A percentile compares a stretch with the other conserved stretches of the same genome.
Evolutionary conservation across 192 early-diverging fungal species (phyloP).

Genomic region (Linnemannia schmuckeri): DNA sequence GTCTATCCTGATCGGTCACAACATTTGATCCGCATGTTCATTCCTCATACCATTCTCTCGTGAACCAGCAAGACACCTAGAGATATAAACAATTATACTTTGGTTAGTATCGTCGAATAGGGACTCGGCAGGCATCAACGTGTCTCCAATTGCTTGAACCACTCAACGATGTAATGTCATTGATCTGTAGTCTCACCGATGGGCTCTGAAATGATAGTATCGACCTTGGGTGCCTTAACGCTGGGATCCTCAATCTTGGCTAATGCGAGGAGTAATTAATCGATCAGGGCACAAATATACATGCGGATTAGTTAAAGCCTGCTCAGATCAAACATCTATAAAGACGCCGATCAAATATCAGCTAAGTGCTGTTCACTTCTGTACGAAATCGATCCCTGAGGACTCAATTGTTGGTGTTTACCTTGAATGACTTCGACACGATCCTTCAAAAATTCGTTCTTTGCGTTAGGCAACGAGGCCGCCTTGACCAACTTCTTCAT

Average conservation of each 20-base stretch:
- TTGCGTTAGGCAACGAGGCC: slow-evolving; percentile 68
- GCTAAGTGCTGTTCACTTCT: no score
- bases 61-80: slow-evolving; percentile 92
- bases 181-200: slow-evolving; percentile 66
- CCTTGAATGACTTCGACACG: slow-evolving; percentile 87
- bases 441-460: slow-evolving; percentile 81
- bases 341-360: background rate
- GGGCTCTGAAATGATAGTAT: slow-evolving; percentile 96
- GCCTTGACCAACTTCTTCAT: slow-evolving; percentile 84
- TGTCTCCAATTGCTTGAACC: background rate
- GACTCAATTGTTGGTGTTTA: slow-evolving; percentile 35
- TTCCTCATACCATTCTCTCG: slow-evolving; percentile 86
- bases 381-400: background rate
- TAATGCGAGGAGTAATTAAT: slow-evolving; percentile 22
- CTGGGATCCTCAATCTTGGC: slow-evolving; percentile 91
- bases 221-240: slow-evolving; percentile 82
- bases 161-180: background rate
- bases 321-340: background rate
- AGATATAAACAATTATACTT: background rate
- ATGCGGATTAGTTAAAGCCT: background rate
- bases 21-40: slow-evolving; percentile 63
- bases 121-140: background rate
- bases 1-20: slow-evolving; percentile 47
- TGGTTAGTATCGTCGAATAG: background rate
- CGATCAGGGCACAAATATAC: background rate